Percentiles rank a stretch among this genome's conserved stretches.
These are phyloP conservation scores for Aspergillus coremiiformis DNA, from an alignment of 495 filamentous ascomycete genomes.

Conservation along the genomic window DNA sequence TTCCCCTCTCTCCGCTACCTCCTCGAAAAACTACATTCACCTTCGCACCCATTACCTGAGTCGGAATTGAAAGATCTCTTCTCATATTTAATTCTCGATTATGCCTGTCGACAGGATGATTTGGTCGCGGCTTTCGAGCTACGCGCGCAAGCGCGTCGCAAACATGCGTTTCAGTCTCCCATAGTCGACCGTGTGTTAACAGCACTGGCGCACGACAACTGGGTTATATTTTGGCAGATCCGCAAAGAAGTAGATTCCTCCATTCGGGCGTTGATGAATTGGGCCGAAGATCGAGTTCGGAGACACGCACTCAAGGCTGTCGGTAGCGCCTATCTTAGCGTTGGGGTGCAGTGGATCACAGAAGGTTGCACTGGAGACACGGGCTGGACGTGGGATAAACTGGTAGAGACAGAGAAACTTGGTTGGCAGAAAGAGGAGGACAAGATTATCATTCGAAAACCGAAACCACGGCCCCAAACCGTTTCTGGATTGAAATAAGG, in stretches of 20 bases:
- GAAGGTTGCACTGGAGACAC: conserved; percentile 49
- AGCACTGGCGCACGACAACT: conserved; percentile 74
- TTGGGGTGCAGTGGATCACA: conserved; percentile 48
- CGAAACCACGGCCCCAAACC: conserved; percentile 27
- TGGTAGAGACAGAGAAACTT: conserved; percentile 58
- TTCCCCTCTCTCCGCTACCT: conserved; percentile 78
- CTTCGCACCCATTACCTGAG: conserved; percentile 51
- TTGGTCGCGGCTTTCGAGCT: conserved; percentile 64
- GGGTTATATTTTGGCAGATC: conserved; percentile 66
- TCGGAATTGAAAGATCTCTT: conserved; percentile 69
- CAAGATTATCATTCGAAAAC: conserved; percentile 63
- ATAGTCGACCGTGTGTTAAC: conserved; percentile 59
- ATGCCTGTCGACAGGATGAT: conserved; percentile 76
- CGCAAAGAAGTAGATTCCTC: conserved; percentile 68
- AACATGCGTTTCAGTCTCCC: conserved; percentile 50
- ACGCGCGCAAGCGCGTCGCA: conserved; percentile 36
- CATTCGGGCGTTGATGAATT: conserved; percentile 69
- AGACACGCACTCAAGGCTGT: conserved; percentile 74
- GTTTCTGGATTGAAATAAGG: conserved; percentile 17
- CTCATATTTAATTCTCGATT: conserved; percentile 76
- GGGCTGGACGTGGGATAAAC: conserved; percentile 61
- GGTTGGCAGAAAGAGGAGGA: conserved; percentile 71
- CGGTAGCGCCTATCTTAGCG: conserved; percentile 69
- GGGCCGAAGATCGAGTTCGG: conserved; percentile 62
- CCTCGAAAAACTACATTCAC: conserved; percentile 59